These are phyloP conservation scores for Adansonia digitata DNA, from an alignment of 345 rosid species.

Conservation along the genomic window DNA sequence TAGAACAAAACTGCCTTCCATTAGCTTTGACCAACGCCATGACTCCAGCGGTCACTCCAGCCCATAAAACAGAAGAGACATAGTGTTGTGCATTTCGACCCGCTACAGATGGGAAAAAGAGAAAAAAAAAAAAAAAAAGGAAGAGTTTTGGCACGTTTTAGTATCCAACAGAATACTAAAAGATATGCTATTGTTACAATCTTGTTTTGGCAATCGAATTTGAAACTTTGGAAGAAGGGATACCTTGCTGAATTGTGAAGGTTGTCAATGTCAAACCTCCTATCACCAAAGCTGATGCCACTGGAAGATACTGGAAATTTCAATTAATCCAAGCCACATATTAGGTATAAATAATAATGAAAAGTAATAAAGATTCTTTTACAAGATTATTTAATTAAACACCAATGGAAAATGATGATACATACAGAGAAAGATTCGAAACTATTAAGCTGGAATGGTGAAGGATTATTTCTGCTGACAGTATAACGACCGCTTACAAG, in stretches of 20 bases:
- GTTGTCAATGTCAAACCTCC: slow-evolving; percentile 88
- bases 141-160: neutral
- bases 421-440: slow-evolving; percentile 70
- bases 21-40: slow-evolving; percentile 77
- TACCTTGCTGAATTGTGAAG: slow-evolving; percentile 87
- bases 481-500: slow-evolving; percentile 84
- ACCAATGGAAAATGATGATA: neutral
- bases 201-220: neutral
- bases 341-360: neutral
- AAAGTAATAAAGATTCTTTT: neutral
- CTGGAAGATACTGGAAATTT: slow-evolving; percentile 75
- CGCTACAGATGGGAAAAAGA: slow-evolving; percentile 26
- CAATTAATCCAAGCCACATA: neutral
- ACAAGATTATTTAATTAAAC: neutral
- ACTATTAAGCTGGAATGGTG: slow-evolving; percentile 69
- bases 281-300: slow-evolving; percentile 81
- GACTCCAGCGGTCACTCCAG: slow-evolving; percentile 87
- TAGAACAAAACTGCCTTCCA: slow-evolving; percentile 83
- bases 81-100: slow-evolving; percentile 75
- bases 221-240: neutral
- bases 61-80: slow-evolving; percentile 62
- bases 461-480: slow-evolving; percentile 56
- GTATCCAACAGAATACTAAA: neutral
- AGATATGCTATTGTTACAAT: neutral
- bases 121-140: neutral